Evolutionary conservation across 2,329 filamentous ascomycete species (phyloP).

Genomic region (Piedraia hortae): DNA sequence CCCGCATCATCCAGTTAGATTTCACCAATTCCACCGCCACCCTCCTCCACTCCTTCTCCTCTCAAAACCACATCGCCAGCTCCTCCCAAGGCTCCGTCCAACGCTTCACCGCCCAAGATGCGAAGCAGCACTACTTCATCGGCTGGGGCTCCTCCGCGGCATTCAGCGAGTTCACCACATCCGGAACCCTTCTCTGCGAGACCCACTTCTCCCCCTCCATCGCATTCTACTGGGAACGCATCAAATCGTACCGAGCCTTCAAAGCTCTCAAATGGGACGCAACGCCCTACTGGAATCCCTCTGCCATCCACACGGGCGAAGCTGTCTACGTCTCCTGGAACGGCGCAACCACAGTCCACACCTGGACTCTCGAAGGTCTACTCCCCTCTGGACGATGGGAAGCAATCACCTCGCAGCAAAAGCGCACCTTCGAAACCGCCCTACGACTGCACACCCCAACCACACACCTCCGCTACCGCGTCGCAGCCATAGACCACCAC

Average conservation of each 20-base stretch:
- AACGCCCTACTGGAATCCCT: conserved; percentile 5
- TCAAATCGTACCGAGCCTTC: conserved; percentile 23
- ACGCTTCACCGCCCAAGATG: conserved; percentile 14
- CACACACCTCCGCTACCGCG: too few relatives aligned
- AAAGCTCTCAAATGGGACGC: conserved; percentile 21
- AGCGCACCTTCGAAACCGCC: neutral
- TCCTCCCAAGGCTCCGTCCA: conserved; percentile 26
- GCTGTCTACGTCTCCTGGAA: conserved; percentile 22
- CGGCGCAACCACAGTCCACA: conserved; percentile 16
- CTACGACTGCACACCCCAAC: too few relatives aligned
- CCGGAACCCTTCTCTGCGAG: conserved; percentile 24
- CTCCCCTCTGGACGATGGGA: neutral
- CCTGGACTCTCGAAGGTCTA: conserved; percentile 16
- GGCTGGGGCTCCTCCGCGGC: conserved; percentile 23
- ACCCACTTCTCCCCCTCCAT: conserved; percentile 22
- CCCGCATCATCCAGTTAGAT: conserved; percentile 6
- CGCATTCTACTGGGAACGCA: conserved; percentile 12
- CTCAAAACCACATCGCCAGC: conserved; percentile 14
- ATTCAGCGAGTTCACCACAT: conserved; percentile 15
- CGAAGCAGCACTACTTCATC: conserved; percentile 22
- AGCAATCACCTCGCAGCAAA: neutral
- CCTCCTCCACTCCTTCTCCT: conserved; percentile 7
- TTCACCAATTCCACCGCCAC: conserved; percentile 6
- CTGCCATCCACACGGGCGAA: conserved; percentile 5
- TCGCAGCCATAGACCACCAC: too few relatives aligned